Evolutionary conservation across 73 alveolate species (phyloP).

Genomic region (Durusdinium trenchii): DNA sequence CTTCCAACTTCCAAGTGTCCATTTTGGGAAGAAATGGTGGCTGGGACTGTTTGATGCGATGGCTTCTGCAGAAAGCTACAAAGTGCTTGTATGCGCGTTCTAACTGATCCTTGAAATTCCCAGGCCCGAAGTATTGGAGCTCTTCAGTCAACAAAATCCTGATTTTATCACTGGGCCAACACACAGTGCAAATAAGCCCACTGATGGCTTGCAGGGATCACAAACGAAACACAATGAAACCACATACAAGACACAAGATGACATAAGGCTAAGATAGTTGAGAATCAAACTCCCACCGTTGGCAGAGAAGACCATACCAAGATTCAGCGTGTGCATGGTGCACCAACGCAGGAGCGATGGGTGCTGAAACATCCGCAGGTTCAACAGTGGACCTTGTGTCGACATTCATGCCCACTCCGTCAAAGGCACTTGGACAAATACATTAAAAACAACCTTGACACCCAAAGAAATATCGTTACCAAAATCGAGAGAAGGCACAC

Average conservation of each 20-base stretch:
- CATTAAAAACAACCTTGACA: neutral
- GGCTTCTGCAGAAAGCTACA: neutral
- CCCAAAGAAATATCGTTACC: no score
- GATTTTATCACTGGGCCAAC: no score
- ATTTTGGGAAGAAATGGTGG: slow-evolving; percentile 48
- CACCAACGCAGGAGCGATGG: neutral
- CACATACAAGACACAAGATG: neutral
- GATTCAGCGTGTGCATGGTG: slow-evolving; percentile 35
- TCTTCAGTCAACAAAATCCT: slow-evolving; percentile 5
- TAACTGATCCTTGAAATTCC: neutral
- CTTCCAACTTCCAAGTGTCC: neutral
- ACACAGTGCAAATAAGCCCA: no score
- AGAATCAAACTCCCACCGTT: slow-evolving; percentile 18
- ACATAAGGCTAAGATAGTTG: neutral
- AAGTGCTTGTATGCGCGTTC: slow-evolving; percentile 7
- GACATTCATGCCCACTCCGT: neutral
- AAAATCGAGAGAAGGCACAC: neutral
- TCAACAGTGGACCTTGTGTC: neutral
- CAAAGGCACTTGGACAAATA: neutral
- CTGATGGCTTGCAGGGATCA: neutral
- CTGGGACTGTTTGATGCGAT: neutral
- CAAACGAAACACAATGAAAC: neutral
- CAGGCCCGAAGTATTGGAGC: slow-evolving; percentile 17
- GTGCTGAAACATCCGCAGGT: neutral
- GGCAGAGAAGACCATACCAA: neutral